Base-by-base conservation (phyloP, 2,329 filamentous ascomycete species). In the Cucurbitaria berberidis region DNA sequence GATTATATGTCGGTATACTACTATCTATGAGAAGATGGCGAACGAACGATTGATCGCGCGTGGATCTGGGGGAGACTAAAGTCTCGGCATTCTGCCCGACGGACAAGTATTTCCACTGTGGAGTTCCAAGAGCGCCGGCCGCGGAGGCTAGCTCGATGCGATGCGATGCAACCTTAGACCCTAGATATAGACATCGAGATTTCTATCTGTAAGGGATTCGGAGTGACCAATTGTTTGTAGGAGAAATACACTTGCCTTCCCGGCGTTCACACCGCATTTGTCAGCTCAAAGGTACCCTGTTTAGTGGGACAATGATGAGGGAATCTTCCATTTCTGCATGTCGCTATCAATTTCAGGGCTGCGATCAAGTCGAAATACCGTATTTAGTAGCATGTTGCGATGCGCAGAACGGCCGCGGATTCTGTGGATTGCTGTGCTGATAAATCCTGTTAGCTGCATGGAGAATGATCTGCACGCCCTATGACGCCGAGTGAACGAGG, bases 111-210 rank as follows among this genome's bases (percentile, higher is more conserved):
- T 15, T 41, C 18, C 18, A 24, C 30, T 27, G 35, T 36, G 32
- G 21, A 57, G 27, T 22, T 46, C 48, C 41, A 51, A 57, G 47
- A 39, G 35, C 59, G 39, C 57, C 61, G 63, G 61, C 59, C 59
- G 63, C 61, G 63, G 63, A 66, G 38, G 29, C 63, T 64, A 66
- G 48, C 50, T 9, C 45, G n/a, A n/a, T n/a, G n/a, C 4, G 19
- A 41, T 44, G 8, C 43, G 48, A 39, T 32, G 7, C 19, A 24
- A 21, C 22, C 35, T 1, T n/a, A 34, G 30, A 34, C 2, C 5
- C 30, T 13, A 34, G 16, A 13, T 6, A 27, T 13, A 13, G 9
- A 8, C 10, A 16, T 5, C 18, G 18, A 7, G 43, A n/a, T 40
- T 38, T 27, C 30, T 36, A 16, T 43, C n/a, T 34, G 11, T 41